Evolutionary conservation across 2,329 filamentous ascomycete species (phyloP).

Genomic region (Xenosphaeropsis pyriputrescens): DNA sequence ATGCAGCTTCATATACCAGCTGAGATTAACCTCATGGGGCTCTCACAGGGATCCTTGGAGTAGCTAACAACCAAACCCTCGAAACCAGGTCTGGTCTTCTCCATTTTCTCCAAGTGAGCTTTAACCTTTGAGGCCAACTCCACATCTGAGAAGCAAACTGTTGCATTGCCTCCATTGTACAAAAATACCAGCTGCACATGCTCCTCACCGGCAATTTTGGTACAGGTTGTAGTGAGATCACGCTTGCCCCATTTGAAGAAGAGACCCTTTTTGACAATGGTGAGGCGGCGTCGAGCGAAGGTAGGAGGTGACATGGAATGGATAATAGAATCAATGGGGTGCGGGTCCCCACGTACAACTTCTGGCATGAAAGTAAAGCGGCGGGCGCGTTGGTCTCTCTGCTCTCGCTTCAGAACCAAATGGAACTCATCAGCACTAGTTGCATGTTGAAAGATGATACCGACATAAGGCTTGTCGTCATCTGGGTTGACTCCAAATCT

Average conservation of each 20-base stretch:
- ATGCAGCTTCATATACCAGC: background rate
- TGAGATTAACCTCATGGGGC: conserved; percentile 6
- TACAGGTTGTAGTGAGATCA: conserved; percentile 9
- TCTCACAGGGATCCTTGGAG: conserved; percentile 13
- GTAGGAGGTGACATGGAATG: conserved; percentile 10
- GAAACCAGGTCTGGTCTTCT: conserved; percentile 5
- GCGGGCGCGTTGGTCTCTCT: conserved; percentile 4
- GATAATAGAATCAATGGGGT: conserved; percentile 10
- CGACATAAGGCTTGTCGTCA: conserved; percentile 7
- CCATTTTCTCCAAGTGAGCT: conserved; percentile 9
- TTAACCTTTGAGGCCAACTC: conserved; percentile 13
- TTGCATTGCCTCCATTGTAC: conserved; percentile 18
- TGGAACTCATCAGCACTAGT: conserved; percentile 10
- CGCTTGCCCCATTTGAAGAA: conserved; percentile 14
- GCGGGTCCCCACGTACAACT: conserved; percentile 9
- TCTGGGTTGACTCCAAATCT: conserved; percentile 11
- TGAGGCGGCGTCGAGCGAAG: conserved; percentile 14
- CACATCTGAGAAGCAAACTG: conserved; percentile 15
- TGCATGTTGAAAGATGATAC: conserved; percentile 15
- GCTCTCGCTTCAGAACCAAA: conserved; percentile 7
- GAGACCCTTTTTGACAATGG: conserved; percentile 15
- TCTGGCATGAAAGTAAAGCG: conserved; percentile 14
- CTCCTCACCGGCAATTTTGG: conserved; percentile 10
- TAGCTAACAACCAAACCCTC: conserved; percentile 11
- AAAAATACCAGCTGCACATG: conserved; percentile 13